Evolutionary conservation across 495 filamentous ascomycete genomes (phyloP).

Genomic region (Penicillium angulare): DNA sequence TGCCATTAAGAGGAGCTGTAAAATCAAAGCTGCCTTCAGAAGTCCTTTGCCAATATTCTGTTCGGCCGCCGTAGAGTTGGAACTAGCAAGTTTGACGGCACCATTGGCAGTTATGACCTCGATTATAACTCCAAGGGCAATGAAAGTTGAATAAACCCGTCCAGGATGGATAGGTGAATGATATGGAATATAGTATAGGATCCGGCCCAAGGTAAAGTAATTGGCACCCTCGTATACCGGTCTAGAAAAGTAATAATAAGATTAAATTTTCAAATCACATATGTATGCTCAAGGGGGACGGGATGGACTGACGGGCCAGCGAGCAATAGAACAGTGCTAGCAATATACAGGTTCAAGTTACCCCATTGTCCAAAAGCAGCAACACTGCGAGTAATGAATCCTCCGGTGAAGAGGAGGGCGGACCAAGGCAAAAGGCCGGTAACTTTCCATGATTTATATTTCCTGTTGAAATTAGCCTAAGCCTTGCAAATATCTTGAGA

Average conservation of each 20-base stretch:
- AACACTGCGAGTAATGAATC: conserved; percentile 57
- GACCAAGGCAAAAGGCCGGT: conserved; percentile 56
- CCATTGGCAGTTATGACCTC: conserved; percentile 69
- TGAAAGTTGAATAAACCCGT: conserved; percentile 72
- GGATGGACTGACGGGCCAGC: conserved; percentile 58
- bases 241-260: conserved; percentile 27
- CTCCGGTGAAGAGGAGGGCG: conserved; percentile 50
- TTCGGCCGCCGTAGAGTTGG: conserved; percentile 31
- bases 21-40: conserved; percentile 62
- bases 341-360: conserved; percentile 57
- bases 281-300: background rate
- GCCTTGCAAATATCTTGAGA: no score
- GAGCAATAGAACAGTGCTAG: conserved; percentile 59
- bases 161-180: conserved; percentile 76
- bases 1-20: conserved; percentile 64
- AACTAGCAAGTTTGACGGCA: conserved; percentile 58
- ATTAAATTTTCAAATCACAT: no score
- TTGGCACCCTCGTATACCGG: conserved; percentile 73
- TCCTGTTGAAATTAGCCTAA: conserved; percentile 20
- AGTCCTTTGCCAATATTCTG: conserved; percentile 56
- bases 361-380: conserved; percentile 58
- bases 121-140: conserved; percentile 58
- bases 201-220: conserved; percentile 73
- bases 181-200: conserved; percentile 77
- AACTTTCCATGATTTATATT: conserved; percentile 51